Evolutionary conservation across 116 monocot species (phyloP), one percentile per base, ranked within the genome.

Genomic region (Phalaenopsis hybrid): DNA sequence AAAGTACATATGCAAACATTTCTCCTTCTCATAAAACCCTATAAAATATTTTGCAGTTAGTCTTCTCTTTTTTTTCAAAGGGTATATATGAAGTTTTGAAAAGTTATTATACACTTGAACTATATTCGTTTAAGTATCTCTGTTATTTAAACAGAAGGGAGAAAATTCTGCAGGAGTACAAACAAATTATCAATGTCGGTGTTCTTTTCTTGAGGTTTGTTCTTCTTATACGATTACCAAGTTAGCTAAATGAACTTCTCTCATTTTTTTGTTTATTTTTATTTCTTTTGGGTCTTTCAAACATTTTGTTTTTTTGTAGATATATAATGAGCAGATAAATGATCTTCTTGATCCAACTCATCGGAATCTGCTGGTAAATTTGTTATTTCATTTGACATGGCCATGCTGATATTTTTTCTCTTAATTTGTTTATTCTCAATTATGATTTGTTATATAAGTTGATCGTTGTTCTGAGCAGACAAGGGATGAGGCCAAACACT

Each of bases 181-280:
- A 79, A 82, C 81, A 21, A 93, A 86, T 59, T 90, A 89, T 81
- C 95, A 95, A 78, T 90, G 90, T 57, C 85, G 95, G 67, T 98
- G 98, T 78, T 98, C 98, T 4, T 95, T 98, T 81, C 87, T 98
- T 61, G 98, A 98, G 98, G 98, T 95, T 57, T 65, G 84, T 50
- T 0, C 52, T 45, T 52, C 4, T 12, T 25, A n/a, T 17, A 41
- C 18, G 28, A 43, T 34, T 3, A 58, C 4, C 11, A 76, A 49
- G 50, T 50, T 6, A 41, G 43, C 45, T 45, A 57, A 21, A 41
- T 63, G 23, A 2, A 52, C 57, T 37, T 10, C 15, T 5, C 12
- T 7, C 7, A 58, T 10, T 43, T 12, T 18, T 76, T 51, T 13
- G 44, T 69, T 57, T 37, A 57, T 50, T 45, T 15, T 13, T 75